Percentiles rank a stretch among this genome's conserved stretches.
Conservation (phyloP, 345 rosid genomes). For the Aethionema arabicum region DNA sequence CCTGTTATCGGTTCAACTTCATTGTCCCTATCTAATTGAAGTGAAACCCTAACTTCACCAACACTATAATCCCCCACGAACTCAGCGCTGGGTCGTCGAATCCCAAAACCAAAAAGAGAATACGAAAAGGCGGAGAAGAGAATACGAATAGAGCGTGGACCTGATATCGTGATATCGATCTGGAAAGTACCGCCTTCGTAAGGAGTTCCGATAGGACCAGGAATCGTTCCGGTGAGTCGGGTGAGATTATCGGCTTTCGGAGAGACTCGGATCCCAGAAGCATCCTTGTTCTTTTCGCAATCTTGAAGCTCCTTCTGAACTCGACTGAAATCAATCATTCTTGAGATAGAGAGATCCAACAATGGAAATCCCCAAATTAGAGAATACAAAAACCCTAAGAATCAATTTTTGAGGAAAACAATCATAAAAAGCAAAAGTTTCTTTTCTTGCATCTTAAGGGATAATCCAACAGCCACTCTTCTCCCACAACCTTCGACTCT, state of each 20-base stretch:
- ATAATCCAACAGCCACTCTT: slow-evolving; percentile 9
- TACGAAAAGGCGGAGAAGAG: neutral
- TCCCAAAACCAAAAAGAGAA: neutral
- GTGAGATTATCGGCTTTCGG: slow-evolving; percentile 73
- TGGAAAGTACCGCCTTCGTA: slow-evolving; percentile 91
- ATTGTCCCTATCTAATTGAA: slow-evolving; percentile 1
- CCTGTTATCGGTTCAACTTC: neutral
- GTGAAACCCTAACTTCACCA: slow-evolving; percentile 22
- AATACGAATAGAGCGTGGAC: slow-evolving; percentile 27
- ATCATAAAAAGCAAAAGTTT: slow-evolving; percentile 1
- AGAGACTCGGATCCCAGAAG: slow-evolving; percentile 72
- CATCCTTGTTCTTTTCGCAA: slow-evolving; percentile 66
- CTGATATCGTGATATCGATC: slow-evolving; percentile 80
- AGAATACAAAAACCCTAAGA: slow-evolving; percentile 3
- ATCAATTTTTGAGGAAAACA: neutral
- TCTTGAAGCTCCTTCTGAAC: slow-evolving; percentile 94
- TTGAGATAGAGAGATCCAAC: slow-evolving; percentile 18
- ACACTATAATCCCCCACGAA: too few species aligned
- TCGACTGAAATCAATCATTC: slow-evolving; percentile 75
- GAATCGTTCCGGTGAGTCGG: slow-evolving; percentile 73
- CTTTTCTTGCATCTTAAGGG: slow-evolving; percentile 28
- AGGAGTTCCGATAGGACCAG: slow-evolving; percentile 87
- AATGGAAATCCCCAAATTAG: neutral
- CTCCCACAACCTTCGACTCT: neutral
- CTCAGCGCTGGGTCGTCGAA: neutral